Evolutionary conservation across 306 rosid species (phyloP), one percentile per base, ranked within the genome.

Genomic region (Glycyrrhiza uralensis): DNA sequence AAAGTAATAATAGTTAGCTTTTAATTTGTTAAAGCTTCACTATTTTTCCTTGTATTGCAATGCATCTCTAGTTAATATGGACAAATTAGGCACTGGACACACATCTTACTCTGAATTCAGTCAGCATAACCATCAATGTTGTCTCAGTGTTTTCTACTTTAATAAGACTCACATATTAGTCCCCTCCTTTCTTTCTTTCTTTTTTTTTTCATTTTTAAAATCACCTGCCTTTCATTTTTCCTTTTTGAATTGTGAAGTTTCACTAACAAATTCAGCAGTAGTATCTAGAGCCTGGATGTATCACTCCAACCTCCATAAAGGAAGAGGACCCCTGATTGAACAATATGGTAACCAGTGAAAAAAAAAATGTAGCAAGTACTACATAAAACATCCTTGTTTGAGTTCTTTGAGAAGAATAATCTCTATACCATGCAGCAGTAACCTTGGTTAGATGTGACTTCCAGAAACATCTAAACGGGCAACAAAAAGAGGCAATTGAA

Each of bases 281-380:
- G 5, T 20, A 36, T 45, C 29, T 69, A 24, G 65, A 59, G 47
- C 30, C 20, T 7, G 42, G 50, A 61, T 69, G 54, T 24, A 39
- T 39, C 39, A 51, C 24, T 63, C 61, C 22, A 71, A 47, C 17
- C 69, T 64, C 42, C 52, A 63, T 52, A 62, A 71, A 62, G 55
- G 51, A 52, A 51, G 70, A 49, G 57, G 29, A 60, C 5, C 9
- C 29, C 42, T 0, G 1, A 20, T 10, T 41, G 20, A 50, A 77
- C 14, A 57, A 20, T 51, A 22, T 15, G 47, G 78, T 45, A 63
- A 24, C 13, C 18, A 28, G 32, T 15, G 2, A 15, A 5, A 26
- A 12, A 12, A 22, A 68, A 67, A 7, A 12, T 28, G 30, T 26
- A 58, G 18, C 58, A 49, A 60, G 36, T 69, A 29, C 12, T 33